These are phyloP conservation scores for Anisodus acutangulus DNA, from an alignment of 257 asterid species.

Conservation along the genomic window DNA sequence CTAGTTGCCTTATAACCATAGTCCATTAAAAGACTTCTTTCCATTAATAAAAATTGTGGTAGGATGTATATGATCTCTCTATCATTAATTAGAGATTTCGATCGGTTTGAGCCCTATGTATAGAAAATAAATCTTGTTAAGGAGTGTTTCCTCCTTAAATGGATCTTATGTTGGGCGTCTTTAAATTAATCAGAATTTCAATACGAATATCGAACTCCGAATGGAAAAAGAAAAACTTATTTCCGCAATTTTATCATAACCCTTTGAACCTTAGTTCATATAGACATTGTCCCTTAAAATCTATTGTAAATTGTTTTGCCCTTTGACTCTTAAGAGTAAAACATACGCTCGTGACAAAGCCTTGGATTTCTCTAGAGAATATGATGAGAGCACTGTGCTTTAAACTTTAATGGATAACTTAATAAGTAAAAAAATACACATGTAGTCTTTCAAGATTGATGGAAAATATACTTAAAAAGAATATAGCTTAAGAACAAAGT, in stretches of 20 bases:
- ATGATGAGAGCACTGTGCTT: neutral
- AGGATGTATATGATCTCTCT: neutral
- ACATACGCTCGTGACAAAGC: constrained; percentile 6
- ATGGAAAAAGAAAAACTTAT: neutral
- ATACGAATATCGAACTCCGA: rapidly evolving
- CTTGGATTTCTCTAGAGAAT: neutral
- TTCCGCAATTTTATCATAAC: neutral
- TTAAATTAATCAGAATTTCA: neutral
- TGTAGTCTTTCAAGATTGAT: neutral
- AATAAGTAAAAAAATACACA: neutral
- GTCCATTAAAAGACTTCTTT: neutral
- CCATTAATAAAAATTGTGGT: neutral
- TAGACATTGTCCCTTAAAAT: neutral
- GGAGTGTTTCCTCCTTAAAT: neutral
- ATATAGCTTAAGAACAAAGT: neutral
- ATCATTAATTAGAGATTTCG: rapidly evolving
- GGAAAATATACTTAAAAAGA: neutral
- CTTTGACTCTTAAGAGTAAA: neutral
- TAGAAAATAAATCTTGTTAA: neutral
- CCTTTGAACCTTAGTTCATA: neutral
- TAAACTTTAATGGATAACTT: neutral
- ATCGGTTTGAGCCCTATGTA: neutral
- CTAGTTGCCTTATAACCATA: neutral
- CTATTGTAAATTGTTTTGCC: neutral
- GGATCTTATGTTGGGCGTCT: no score